Conservation (phyloP, 2,329 filamentous ascomycete species). For the Leptographium radiaticola region DNA sequence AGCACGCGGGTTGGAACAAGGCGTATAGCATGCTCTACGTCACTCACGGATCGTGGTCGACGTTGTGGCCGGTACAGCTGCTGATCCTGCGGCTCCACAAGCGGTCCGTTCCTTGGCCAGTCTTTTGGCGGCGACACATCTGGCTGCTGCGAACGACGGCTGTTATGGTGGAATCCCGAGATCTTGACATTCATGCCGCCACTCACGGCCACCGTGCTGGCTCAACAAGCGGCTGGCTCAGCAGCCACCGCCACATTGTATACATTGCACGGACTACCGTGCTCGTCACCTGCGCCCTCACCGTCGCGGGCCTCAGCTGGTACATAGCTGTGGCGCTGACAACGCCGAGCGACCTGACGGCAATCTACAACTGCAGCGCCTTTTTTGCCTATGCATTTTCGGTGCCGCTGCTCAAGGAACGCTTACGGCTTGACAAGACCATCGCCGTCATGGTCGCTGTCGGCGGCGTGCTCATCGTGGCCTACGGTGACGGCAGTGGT, state of each 20-base stretch:
- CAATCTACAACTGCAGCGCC: conserved; percentile 97
- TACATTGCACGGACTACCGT: conserved; percentile 74
- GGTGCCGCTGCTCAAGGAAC: conserved; percentile 78
- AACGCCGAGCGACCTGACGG: conserved; percentile 83
- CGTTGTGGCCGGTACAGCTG: conserved; percentile 81
- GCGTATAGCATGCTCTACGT: conserved; percentile 99
- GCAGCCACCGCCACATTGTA: conserved; percentile 23
- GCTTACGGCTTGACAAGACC: conserved; percentile 71
- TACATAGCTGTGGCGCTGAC: conserved; percentile 92
- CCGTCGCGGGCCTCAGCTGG: conserved; percentile 85
- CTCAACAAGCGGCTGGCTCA: neutral
- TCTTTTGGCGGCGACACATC: conserved; percentile 64
- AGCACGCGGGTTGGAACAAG: conserved; percentile 91
- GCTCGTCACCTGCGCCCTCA: conserved; percentile 73
- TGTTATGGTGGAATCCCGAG: conserved; percentile 76
- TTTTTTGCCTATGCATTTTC: conserved; percentile 98
- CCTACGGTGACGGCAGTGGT: conserved; percentile 63
- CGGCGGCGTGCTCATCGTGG: conserved; percentile 81
- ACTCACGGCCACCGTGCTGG: neutral
- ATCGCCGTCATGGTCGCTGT: conserved; percentile 80
- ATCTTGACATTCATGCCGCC: conserved; percentile 38
- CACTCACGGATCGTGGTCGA: conserved; percentile 85
- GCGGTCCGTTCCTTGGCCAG: conserved; percentile 62
- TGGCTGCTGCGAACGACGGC: conserved; percentile 39
- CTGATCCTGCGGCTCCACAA: conserved; percentile 68